Conservation (phyloP, 257 asterid genomes). For the Cinchona pubescens region DNA sequence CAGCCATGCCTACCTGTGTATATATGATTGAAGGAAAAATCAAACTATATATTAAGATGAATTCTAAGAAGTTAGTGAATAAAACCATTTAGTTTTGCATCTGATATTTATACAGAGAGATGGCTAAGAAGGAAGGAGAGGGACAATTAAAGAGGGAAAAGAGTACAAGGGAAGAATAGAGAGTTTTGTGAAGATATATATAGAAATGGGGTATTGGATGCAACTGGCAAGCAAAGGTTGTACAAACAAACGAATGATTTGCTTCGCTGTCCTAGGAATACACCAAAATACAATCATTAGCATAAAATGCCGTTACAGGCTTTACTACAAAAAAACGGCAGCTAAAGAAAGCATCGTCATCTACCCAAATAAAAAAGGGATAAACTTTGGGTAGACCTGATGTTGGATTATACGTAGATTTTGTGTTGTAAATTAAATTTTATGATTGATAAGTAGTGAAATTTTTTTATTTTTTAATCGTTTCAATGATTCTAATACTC, state of each 20-base stretch:
- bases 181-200: neutral
- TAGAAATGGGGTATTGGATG: conserved; percentile 10
- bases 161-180: neutral
- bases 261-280: conserved; percentile 24
- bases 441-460: no score
- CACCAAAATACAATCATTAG: conserved; percentile 56
- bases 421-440: no score
- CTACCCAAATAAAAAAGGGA: neutral
- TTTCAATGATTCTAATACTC: no score
- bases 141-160: neutral
- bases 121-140: neutral
- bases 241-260: conserved; percentile 26
- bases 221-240: conserved; percentile 11
- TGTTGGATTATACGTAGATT: no score
- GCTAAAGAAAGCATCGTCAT: conserved; percentile 2
- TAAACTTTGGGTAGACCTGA: no score
- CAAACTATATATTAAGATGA: no score
- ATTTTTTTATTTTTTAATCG: no score
- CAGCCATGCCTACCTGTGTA: conserved; percentile 40
- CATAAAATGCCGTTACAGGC: conserved; percentile 51
- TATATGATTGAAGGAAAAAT: neutral
- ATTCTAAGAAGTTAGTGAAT: no score
- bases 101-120: neutral
- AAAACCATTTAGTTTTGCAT: no score
- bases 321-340: conserved; percentile 40